These are phyloP conservation scores for Hyphopichia pseudoburtonii DNA, from an alignment of 1,139 yeast genomes.

Conservation along the genomic window DNA sequence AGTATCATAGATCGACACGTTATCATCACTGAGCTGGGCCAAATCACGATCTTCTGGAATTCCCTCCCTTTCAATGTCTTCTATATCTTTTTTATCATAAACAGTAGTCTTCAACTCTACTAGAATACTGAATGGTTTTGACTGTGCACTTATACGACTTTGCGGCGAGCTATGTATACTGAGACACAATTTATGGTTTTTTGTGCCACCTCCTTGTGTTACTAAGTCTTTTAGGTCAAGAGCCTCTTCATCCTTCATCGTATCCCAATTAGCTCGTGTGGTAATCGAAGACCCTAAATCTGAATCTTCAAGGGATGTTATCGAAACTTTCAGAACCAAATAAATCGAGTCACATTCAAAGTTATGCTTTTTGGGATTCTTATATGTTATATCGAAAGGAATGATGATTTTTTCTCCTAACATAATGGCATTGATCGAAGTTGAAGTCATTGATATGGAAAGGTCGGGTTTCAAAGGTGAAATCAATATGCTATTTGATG, in stretches of 20 bases:
- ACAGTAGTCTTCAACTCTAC: constrained; percentile 28
- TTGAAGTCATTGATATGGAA: constrained; percentile 6
- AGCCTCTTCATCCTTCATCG: constrained; percentile 43
- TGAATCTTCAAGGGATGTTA: constrained; percentile 16
- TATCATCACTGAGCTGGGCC: constrained; percentile 10
- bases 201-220: constrained; percentile 10
- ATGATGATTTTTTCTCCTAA: constrained; percentile 31
- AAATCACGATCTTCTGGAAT: not conserved
- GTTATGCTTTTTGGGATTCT: constrained; percentile 14
- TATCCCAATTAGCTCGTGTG: constrained; percentile 36
- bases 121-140: constrained; percentile 11
- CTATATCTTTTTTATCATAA: constrained; percentile 17
- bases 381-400: constrained; percentile 20
- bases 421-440: constrained; percentile 12
- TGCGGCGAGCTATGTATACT: constrained; percentile 24
- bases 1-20: constrained; percentile 28
- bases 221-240: constrained; percentile 20
- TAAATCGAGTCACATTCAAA: constrained; percentile 21
- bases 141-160: constrained; percentile 9
- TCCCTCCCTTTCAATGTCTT: constrained; percentile 4
- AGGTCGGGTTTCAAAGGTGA: constrained; percentile 18
- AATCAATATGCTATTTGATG: constrained; percentile 9
- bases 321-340: constrained; percentile 21
- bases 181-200: constrained; percentile 19
- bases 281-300: constrained; percentile 14